These are phyloP conservation scores for Allium sativum DNA, from an alignment of 106 monocot species.

Conservation along the genomic window DNA sequence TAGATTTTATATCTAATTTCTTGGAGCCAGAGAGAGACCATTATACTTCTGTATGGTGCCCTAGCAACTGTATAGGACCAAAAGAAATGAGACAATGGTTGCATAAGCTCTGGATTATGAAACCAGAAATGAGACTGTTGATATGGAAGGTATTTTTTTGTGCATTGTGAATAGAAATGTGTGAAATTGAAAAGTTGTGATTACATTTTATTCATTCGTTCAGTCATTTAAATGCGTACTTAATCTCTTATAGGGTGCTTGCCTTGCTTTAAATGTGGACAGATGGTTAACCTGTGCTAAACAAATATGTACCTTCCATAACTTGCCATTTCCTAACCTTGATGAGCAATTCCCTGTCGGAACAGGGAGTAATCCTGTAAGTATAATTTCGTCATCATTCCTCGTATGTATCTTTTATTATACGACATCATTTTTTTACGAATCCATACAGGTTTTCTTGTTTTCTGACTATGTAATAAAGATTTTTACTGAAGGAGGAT, in stretches of 20 bases:
- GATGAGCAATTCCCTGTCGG: slow-evolving; percentile 95
- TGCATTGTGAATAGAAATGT: too few species aligned
- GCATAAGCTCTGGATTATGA: slow-evolving; percentile 73
- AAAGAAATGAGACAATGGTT: slow-evolving; percentile 92
- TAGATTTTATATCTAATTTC: slow-evolving; percentile 66
- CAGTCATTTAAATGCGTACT: too few species aligned
- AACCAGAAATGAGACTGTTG: slow-evolving; percentile 55
- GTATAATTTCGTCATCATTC: slow-evolving; percentile 16
- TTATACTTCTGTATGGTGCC: slow-evolving; percentile 67
- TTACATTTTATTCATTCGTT: too few species aligned
- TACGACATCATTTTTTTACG: slow-evolving; percentile 3
- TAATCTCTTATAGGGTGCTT: slow-evolving; percentile 53
- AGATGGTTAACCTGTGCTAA: slow-evolving; percentile 56
- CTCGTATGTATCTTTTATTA: background rate
- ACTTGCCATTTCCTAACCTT: slow-evolving; percentile 53
- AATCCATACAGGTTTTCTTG: slow-evolving; percentile 60
- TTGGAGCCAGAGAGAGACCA: slow-evolving; percentile 76
- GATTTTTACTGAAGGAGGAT: slow-evolving; percentile 76
- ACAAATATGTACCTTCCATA: slow-evolving; percentile 58
- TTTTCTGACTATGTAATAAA: slow-evolving; percentile 77
- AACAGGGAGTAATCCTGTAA: slow-evolving; percentile 99
- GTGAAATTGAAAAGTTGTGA: too few species aligned
- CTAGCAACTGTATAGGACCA: slow-evolving; percentile 79
- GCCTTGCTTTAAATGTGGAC: slow-evolving; percentile 65
- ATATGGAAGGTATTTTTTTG: slow-evolving; percentile 66